Evolutionary conservation across 2,329 filamentous ascomycete genomes (phyloP).

Genomic region (Lachnum nothofagi): DNA sequence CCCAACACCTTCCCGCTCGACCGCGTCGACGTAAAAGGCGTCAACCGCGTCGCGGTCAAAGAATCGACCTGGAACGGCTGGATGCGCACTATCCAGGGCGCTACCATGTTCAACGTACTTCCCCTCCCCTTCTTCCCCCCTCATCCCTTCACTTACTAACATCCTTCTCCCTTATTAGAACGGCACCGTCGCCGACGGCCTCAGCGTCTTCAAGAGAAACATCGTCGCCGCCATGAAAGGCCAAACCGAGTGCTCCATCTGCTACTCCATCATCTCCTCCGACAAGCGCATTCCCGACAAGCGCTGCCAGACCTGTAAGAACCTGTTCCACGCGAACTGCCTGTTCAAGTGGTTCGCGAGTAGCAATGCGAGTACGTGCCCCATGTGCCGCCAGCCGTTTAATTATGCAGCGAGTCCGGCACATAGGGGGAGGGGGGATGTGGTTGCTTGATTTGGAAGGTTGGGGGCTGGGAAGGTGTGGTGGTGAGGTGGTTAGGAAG

Average conservation of each 20-base stretch:
- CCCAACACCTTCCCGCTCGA: slow-evolving; percentile 80
- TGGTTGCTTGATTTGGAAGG: background rate
- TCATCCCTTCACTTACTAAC: slow-evolving; percentile 1
- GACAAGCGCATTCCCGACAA: slow-evolving; percentile 91
- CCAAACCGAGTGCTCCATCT: slow-evolving; percentile 92
- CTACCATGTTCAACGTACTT: slow-evolving; percentile 80
- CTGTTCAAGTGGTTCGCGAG: slow-evolving; percentile 96
- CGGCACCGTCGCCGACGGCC: slow-evolving; percentile 79
- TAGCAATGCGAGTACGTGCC: slow-evolving; percentile 86
- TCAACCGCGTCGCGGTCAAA: slow-evolving; percentile 79
- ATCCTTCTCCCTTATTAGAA: slow-evolving; percentile 54
- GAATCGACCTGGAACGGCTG: slow-evolving; percentile 91
- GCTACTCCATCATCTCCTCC: slow-evolving; percentile 86
- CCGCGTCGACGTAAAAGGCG: slow-evolving; percentile 66
- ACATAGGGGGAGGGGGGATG: slow-evolving; percentile 1
- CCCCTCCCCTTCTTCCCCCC: slow-evolving; percentile 3
- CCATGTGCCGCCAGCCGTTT: slow-evolving; percentile 86
- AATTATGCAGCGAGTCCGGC: slow-evolving; percentile 40
- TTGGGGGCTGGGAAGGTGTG: no score
- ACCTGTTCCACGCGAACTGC: slow-evolving; percentile 84
- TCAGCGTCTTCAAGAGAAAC: slow-evolving; percentile 80
- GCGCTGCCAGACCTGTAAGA: slow-evolving; percentile 85
- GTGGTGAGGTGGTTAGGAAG: no score
- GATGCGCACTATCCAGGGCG: slow-evolving; percentile 81
- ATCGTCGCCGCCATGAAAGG: slow-evolving; percentile 84